These are phyloP conservation scores for Sporothrix globosa DNA, from an alignment of 2,329 filamentous ascomycete species.

Conservation along the genomic window DNA sequence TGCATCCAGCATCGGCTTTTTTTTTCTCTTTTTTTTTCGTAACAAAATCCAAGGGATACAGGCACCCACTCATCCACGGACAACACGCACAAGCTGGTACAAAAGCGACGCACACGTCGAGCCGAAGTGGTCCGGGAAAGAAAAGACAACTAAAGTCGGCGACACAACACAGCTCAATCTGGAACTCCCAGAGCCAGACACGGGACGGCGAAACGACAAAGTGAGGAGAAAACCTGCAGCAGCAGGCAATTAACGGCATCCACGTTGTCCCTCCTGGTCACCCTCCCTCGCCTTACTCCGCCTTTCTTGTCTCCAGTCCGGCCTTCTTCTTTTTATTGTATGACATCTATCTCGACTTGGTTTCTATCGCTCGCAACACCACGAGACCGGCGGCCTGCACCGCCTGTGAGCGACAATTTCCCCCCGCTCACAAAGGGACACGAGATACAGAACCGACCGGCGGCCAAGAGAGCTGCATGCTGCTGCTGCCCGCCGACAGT, in stretches of 20 bases:
- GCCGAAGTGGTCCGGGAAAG: slow-evolving; percentile 4
- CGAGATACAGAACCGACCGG: slow-evolving; percentile 22
- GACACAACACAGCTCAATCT: slow-evolving; percentile 13
- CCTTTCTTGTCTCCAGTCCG: background rate
- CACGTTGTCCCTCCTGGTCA: slow-evolving; percentile 32
- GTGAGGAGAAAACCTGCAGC: slow-evolving; percentile 19
- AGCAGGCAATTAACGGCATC: slow-evolving; percentile 36
- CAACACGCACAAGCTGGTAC: background rate
- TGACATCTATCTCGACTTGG: slow-evolving; percentile 1
- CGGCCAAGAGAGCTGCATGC: slow-evolving; percentile 9
- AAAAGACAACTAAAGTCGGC: background rate
- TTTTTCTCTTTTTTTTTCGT: background rate
- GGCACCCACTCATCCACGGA: background rate
- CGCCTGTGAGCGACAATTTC: slow-evolving; percentile 20
- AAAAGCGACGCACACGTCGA: slow-evolving; percentile 5
- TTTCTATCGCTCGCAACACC: slow-evolving; percentile 10
- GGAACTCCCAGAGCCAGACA: slow-evolving; percentile 18
- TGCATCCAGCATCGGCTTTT: slow-evolving; percentile 10
- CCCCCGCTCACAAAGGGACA: slow-evolving; percentile 32
- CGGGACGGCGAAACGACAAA: slow-evolving; percentile 16
- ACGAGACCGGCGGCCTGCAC: slow-evolving; percentile 23
- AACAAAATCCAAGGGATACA: background rate
- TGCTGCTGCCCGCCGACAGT: background rate
- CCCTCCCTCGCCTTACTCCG: background rate
- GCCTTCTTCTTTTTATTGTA: background rate